Percentiles rank a stretch among this genome's conserved stretches.
Evolutionary conservation across 345 rosid species (phyloP).

Genomic region (rapeseed (Brassica napus)): Da-Ae NC_063448.1:5844501-5845000

Average conservation of each 20-base stretch:
- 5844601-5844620: background rate
- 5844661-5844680: background rate
- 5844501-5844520: background rate
- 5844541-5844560: background rate
- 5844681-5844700: background rate
- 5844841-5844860: conserved; percentile 28
- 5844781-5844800: background rate
- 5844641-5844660: background rate
- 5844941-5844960: background rate
- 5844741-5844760: background rate
- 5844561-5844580: background rate
- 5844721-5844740: background rate
- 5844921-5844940: conserved; percentile 5
- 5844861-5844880: background rate
- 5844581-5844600: background rate
- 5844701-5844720: background rate
- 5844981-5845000: background rate
- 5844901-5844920: conserved; percentile 1
- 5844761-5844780: background rate
- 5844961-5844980: background rate
- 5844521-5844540: background rate
- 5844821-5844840: background rate
- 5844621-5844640: background rate
- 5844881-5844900: background rate
- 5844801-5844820: background rate